These are phyloP conservation scores for Aspergillus costaricaensis DNA, from an alignment of 2,329 filamentous ascomycete genomes.

Conservation along the genomic window DNA sequence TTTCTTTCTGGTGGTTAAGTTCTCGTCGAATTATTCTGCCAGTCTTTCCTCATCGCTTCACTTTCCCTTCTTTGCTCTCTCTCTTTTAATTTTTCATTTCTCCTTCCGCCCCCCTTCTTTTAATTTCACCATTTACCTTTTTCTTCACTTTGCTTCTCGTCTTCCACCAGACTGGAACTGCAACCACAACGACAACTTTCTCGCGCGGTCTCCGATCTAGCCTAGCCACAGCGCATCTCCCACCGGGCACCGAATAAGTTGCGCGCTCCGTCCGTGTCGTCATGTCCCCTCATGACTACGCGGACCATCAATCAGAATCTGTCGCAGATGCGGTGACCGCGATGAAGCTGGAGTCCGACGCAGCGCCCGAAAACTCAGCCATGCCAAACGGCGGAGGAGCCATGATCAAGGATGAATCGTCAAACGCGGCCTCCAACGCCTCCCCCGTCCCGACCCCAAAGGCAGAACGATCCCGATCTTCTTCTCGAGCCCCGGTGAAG, in stretches of 20 bases:
- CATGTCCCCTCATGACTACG: conserved; percentile 46
- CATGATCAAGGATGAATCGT: conserved; percentile 23
- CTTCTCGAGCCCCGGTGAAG: conserved; percentile 31
- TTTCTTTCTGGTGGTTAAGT: conserved; percentile 12
- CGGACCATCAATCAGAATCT: conserved; percentile 40
- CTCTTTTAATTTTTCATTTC: conserved; percentile 7
- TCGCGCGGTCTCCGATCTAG: conserved; percentile 7
- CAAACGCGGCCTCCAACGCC: conserved; percentile 20
- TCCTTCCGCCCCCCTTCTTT: not conserved
- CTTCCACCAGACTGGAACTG: not conserved
- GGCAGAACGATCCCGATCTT: conserved; percentile 20
- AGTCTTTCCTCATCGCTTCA: conserved; percentile 14
- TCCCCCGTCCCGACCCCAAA: conserved; percentile 15
- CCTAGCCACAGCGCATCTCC: conserved; percentile 15
- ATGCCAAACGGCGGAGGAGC: conserved; percentile 26
- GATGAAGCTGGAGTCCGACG: conserved; percentile 37
- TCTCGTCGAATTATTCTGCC: conserved; percentile 14
- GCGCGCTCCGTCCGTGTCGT: conserved; percentile 38
- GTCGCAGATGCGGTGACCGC: conserved; percentile 40
- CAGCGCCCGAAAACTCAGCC: conserved; percentile 23
- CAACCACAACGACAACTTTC: conserved; percentile 6
- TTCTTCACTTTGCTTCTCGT: conserved; percentile 4
- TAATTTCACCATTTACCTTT: conserved; percentile 4
- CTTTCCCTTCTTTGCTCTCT: conserved; percentile 6
- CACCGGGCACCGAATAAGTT: conserved; percentile 20